Conservation (phyloP, 345 rosid genomes). For the Rhizophora mangle region DNA sequence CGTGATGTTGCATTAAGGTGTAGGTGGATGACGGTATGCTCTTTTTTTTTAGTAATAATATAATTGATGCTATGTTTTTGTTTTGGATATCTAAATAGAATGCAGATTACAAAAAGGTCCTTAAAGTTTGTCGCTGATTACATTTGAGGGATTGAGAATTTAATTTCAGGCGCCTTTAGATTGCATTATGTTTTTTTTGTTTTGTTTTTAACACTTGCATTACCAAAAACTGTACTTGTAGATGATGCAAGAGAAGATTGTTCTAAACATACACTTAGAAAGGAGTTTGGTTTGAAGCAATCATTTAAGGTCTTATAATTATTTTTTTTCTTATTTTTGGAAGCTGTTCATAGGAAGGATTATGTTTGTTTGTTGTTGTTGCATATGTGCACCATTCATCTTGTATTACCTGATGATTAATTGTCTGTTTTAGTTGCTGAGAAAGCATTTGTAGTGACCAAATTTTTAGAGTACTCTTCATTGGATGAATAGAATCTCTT, state of each 20-base stretch:
- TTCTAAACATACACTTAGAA: neutral
- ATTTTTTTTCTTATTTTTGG: too few species aligned
- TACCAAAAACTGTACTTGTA: neutral
- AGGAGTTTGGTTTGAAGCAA: neutral
- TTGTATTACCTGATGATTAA: constrained; percentile 1
- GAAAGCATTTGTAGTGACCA: neutral
- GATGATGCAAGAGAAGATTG: neutral
- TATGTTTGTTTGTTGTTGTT: too few species aligned
- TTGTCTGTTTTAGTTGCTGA: neutral
- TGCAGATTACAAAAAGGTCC: too few species aligned
- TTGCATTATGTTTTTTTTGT: neutral
- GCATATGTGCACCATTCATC: neutral
- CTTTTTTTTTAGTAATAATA: neutral
- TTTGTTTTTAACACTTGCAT: neutral
- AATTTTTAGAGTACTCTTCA: neutral
- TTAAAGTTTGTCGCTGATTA: too few species aligned
- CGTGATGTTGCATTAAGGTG: constrained; percentile 98
- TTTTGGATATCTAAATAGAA: too few species aligned
- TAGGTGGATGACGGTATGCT: constrained; percentile 83
- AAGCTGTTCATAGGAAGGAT: too few species aligned
- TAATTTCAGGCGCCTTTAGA: neutral
- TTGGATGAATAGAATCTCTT: neutral
- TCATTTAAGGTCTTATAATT: neutral
- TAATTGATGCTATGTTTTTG: neutral
- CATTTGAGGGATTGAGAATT: too few species aligned